Evolutionary conservation across 371 early-diverging fungal species (phyloP).

Genomic region (Mucor lusitanicus): DNA sequence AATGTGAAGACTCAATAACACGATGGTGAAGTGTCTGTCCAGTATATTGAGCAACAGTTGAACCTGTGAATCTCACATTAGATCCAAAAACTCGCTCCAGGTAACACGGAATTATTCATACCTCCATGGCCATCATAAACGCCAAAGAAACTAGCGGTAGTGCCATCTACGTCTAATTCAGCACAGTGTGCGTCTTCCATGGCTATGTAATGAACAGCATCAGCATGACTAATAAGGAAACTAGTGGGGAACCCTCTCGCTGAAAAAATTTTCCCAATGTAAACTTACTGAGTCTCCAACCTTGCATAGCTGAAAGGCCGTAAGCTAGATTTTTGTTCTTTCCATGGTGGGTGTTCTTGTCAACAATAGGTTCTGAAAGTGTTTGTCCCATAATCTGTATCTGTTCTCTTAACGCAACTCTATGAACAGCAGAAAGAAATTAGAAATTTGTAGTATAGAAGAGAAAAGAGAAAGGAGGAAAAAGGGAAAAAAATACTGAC

Average conservation of each 20-base stretch:
- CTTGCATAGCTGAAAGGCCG: constrained; percentile 95
- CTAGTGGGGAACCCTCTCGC: background rate
- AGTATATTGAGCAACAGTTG: constrained; percentile 83
- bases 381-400: constrained; percentile 87
- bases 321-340: constrained; percentile 74
- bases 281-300: constrained; percentile 92
- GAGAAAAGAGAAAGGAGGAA: background rate
- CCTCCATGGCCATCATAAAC: constrained; percentile 98
- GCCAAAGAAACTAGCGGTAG: constrained; percentile 82
- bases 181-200: constrained; percentile 99
- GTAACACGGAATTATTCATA: background rate
- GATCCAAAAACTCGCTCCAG: background rate
- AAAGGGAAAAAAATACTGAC: background rate
- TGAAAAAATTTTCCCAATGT: background rate
- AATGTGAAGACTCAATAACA: constrained; percentile 68
- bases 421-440: background rate
- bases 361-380: constrained; percentile 90
- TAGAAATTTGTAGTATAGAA: background rate
- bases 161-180: constrained; percentile 65
- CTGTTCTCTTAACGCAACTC: background rate
- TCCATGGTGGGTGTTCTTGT: constrained; percentile 77
- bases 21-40: constrained; percentile 78
- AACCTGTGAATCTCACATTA: constrained; percentile 42
- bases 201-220: constrained; percentile 43
- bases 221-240: background rate